Base-by-base conservation (phyloP, 495 filamentous ascomycete genomes). In the Aspergillus campestris region DNA sequence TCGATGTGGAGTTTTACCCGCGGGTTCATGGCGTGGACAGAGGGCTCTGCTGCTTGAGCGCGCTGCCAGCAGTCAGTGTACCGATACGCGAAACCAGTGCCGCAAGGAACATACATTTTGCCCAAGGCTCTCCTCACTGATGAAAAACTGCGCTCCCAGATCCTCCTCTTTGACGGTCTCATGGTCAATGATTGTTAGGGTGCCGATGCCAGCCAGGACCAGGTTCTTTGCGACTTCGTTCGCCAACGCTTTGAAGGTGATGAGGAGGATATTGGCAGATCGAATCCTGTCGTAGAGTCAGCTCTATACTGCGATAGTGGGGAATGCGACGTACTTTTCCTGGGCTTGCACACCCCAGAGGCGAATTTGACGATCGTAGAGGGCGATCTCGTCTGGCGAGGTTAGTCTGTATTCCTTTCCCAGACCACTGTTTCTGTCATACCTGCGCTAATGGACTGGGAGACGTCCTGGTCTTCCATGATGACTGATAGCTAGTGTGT, bases 341-440 rank as follows among this genome's bases (percentile, higher is more conserved):
- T 98, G 92, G 6, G 94, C 92, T 59, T 94, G 79, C 47, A 97
- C 84, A 40, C 92, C 92, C 92, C 92, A 98, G 28, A 98, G 80
- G n/a, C 92, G 86, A 57, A 97, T 95, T 64, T 98, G 92, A 14
- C 92, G 84, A 65, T 98, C 92, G 66, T 98, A 98, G 15, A 98
- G 79, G 32, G 94, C 94, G 57, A 97, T 95, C 58, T 98, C 92
- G 68, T 95, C 92, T 94, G 36, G 41, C 24, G 11, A 0, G 0
- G 42, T 39, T 38, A 9, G 18, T 34, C 27, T 43, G 51, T 52
- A 31, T 13, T 34, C 5, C 14, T 11, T 44, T 32, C n/a, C 24
- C 9, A 31, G 14, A 2, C 3, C n/a, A 15, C 8, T 8, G 8
- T 18, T 38, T 28, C 27, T 10, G 7, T 27, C 63, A 38, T 61